A percentile compares a stretch with the other conserved stretches of the same genome.
These are phyloP conservation scores for Daedaleopsis nitida DNA, from an alignment of 768 basidiomycete genomes.

Conservation along the genomic window DNA sequence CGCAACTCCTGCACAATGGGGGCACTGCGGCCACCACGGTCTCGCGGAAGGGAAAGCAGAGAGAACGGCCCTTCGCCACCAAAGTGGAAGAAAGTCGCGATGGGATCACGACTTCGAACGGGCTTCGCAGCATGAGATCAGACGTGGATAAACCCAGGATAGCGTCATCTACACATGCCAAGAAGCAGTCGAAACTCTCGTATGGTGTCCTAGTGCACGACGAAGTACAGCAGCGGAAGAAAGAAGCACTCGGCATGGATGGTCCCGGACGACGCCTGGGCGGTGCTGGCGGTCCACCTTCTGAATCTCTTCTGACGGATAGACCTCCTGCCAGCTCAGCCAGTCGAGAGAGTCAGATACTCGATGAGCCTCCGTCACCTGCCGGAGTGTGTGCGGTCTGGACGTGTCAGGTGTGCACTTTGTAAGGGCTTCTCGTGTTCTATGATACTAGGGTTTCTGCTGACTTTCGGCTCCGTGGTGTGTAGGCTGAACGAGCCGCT, in stretches of 20 bases:
- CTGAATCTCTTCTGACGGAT: background rate
- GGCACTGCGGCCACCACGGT: constrained; percentile 6
- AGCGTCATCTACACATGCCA: background rate
- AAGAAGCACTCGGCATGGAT: constrained; percentile 46
- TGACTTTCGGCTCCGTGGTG: background rate
- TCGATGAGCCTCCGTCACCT: background rate
- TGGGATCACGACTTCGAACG: background rate
- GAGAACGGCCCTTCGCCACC: background rate
- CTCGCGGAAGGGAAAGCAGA: background rate
- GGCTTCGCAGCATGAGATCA: background rate
- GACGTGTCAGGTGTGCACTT: constrained; percentile 62
- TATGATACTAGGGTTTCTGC: background rate
- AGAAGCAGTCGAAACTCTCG: constrained; percentile 6
- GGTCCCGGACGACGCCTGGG: constrained; percentile 20
- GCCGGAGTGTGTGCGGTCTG: constrained; percentile 33
- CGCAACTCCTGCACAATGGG: constrained; percentile 4
- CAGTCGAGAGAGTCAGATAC: background rate
- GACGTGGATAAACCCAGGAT: too few species aligned
- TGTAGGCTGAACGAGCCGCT: constrained; percentile 41
- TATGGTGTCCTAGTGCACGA: constrained; percentile 29
- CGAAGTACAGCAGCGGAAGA: constrained; percentile 48
- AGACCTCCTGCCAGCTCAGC: background rate
- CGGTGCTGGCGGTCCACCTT: background rate
- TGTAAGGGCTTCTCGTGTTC: constrained; percentile 45
- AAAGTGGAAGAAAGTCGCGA: background rate